Percentiles rank a stretch among this genome's conserved stretches.
phyloP scores from a whole-genome alignment of 768 basidiomycete species.

The Fistulinella prunicolor region DNA sequence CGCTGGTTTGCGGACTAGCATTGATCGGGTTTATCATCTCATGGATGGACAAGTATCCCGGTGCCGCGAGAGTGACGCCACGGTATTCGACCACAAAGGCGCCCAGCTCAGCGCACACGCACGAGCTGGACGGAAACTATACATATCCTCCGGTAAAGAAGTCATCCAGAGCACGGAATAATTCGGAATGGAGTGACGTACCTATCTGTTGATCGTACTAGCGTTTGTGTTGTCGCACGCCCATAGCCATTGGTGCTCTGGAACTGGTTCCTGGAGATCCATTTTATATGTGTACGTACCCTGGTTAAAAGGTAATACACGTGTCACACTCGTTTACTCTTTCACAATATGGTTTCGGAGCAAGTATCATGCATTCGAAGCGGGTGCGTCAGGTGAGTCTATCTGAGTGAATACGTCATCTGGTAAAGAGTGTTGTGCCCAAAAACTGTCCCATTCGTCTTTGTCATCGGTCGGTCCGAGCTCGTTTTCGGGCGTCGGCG shows the following conservation, averaged over 20 bases:
- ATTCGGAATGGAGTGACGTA: conserved; percentile 24
- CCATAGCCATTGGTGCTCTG: background rate
- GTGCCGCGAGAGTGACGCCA: conserved; percentile 21
- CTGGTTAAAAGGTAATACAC: background rate
- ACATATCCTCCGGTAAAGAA: conserved; percentile 10
- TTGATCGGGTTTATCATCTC: conserved; percentile 20
- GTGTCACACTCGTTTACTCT: conserved; percentile 9
- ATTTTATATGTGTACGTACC: background rate
- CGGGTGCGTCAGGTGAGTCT: conserved; percentile 6
- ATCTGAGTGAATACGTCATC: conserved; percentile 34
- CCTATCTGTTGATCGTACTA: conserved; percentile 11
- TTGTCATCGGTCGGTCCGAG: conserved; percentile 20
- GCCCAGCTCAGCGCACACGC: conserved; percentile 26
- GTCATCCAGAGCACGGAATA: conserved; percentile 8
- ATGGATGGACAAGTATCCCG: conserved; percentile 29
- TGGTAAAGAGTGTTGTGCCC: conserved; percentile 41
- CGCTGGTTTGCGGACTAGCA: conserved; percentile 9
- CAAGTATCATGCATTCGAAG: conserved; percentile 15
- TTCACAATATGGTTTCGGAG: background rate
- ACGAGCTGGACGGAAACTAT: conserved; percentile 23
- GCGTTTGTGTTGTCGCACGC: background rate
- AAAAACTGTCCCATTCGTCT: conserved; percentile 51
- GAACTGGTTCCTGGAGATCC: conserved; percentile 16
- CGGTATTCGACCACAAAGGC: conserved; percentile 32
- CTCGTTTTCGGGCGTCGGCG: conserved; percentile 25